Conservation (phyloP, 1,284 basidiomycete species). For the Testicularia cyperi region DNA sequence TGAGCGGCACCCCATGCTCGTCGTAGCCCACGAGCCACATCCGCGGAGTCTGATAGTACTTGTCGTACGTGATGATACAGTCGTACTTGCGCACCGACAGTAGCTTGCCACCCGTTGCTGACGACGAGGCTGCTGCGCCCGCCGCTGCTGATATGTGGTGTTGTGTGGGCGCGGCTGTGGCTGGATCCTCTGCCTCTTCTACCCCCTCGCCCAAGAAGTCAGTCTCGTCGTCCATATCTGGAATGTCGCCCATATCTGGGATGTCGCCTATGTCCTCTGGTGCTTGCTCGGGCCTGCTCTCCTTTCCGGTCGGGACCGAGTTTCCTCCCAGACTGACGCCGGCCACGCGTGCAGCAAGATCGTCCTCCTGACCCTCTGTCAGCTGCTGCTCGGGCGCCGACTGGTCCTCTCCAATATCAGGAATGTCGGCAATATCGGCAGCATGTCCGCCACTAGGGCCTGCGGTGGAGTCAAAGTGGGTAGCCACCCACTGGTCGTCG, state of each 20-base stretch:
- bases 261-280: conserved; percentile 34
- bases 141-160: too few relatives aligned
- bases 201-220: conserved; percentile 46
- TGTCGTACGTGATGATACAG: conserved; percentile 99
- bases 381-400: conserved; percentile 35
- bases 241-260: conserved; percentile 48
- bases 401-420: conserved; percentile 48
- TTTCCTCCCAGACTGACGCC: conserved; percentile 18
- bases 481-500: conserved; percentile 49
- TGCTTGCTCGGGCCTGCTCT: neutral
- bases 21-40: conserved; percentile 60
- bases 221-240: conserved; percentile 52
- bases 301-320: neutral
- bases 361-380: conserved; percentile 48
- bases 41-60: conserved; percentile 62
- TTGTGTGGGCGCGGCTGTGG: conserved; percentile 51
- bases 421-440: conserved; percentile 51
- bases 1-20: conserved; percentile 54
- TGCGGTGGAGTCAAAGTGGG: conserved; percentile 28
- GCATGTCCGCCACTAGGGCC: conserved; percentile 3
- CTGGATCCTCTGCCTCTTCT: conserved; percentile 50
- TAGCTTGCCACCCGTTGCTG: conserved; percentile 71
- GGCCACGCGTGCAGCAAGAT: conserved; percentile 43
- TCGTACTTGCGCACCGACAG: conserved; percentile 97
- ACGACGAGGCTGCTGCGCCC: conserved; percentile 19